Evolutionary conservation across 1,284 basidiomycete species (phyloP), one percentile per base, ranked within the genome.

Genomic region (Ganoderma sinense): DNA sequence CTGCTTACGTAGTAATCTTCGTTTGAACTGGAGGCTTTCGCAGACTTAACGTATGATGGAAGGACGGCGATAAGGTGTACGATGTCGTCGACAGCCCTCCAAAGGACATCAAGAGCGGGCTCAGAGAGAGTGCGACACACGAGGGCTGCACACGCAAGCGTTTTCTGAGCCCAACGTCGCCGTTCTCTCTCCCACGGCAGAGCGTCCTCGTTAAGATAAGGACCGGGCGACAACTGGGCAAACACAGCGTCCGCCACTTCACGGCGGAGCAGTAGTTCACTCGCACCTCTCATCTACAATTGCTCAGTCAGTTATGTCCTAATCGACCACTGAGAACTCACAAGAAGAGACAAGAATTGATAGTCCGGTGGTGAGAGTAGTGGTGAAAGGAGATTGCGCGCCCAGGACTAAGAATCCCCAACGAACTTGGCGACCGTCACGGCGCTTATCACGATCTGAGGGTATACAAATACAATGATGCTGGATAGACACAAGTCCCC

Each of bases 21-120:
- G 14, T 40, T 39, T 13, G 59, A 23, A 29, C 20, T 26, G 0
- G 59, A 61, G 36, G n/a, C 20, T 29, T 61, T 61, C 1, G 59
- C 23, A 7, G 56, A 58, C 56, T n/a, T 65, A 18, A 18, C 14
- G 36, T 68, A 45, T 13, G 64, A 71, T 13, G 67, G 26, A 0
- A 48, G 18, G 36, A 69, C 40, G 0, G 48, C 23, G 14, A 71
- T 62, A 14, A 71, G 51, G 53, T 69, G 40, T 4, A 26, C 13
- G 31, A 71, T 56, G 43, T 55, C 56, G 64, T 71, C 69, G 36
- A 68, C 23, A 10, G 55, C 55, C 26, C 67, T 60, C 69, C 69
- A 71, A 16, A 71, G 59, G 39, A 63, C 60, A n/a, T 63, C 61
- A 29, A 71, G 65, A 1, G 70, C 70, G 11, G 56, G 39, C 6